These are phyloP conservation scores for Crepidotus variabilis DNA, from an alignment of 768 basidiomycete species.

Conservation along the genomic window DNA sequence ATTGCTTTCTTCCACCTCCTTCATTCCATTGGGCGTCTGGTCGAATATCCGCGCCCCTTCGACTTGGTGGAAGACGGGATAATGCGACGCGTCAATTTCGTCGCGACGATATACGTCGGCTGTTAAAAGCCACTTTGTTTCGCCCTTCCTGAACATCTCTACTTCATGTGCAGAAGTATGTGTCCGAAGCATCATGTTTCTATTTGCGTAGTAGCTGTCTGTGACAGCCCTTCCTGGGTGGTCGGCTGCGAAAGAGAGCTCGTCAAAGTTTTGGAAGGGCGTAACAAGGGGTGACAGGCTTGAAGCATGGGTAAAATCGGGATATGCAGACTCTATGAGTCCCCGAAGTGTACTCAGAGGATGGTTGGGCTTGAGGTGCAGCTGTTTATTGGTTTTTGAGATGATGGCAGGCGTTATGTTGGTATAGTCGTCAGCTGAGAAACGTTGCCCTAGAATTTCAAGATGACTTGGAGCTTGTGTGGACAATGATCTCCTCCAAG, in stretches of 20 bases:
- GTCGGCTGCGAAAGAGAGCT: constrained; percentile 88
- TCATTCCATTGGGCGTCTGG: constrained; percentile 51
- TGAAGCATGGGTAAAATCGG: constrained; percentile 66
- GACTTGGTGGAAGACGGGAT: constrained; percentile 98
- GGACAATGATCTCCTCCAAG: constrained; percentile 6
- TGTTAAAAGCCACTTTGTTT: constrained; percentile 84
- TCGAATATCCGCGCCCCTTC: constrained; percentile 88
- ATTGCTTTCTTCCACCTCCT: constrained; percentile 71
- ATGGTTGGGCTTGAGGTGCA: constrained; percentile 76
- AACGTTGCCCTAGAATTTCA: constrained; percentile 59
- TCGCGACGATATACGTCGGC: constrained; percentile 98
- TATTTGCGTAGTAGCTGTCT: constrained; percentile 96
- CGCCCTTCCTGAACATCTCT: constrained; percentile 75
- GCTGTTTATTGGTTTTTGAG: constrained; percentile 68
- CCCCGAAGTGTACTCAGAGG: constrained; percentile 83
- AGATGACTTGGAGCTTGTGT: constrained; percentile 23
- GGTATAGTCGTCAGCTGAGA: constrained; percentile 73
- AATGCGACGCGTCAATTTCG: constrained; percentile 96
- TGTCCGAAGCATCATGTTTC: constrained; percentile 86
- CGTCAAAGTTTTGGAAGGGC: constrained; percentile 92
- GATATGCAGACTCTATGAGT: constrained; percentile 83
- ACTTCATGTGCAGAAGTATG: constrained; percentile 99
- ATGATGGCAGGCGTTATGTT: constrained; percentile 87
- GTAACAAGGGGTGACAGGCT: constrained; percentile 88
- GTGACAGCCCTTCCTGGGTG: constrained; percentile 89